Evolutionary conservation across 768 basidiomycete species (phyloP).

Genomic region (Suillus placidus): DNA sequence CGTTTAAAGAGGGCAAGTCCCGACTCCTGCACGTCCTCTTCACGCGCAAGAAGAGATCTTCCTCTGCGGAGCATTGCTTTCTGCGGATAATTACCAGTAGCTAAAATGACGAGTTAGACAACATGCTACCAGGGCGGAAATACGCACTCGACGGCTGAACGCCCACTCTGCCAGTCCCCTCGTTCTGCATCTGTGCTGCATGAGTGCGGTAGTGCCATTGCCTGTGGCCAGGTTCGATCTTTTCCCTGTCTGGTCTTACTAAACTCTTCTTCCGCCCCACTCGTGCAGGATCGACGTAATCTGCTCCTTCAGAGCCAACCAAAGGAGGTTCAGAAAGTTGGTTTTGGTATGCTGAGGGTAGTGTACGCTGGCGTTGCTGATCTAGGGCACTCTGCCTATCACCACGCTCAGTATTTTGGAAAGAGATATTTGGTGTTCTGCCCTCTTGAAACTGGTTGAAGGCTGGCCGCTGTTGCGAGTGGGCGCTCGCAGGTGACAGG

Average conservation of each 20-base stretch:
- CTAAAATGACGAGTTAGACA: constrained; percentile 35
- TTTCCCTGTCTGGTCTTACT: constrained; percentile 91
- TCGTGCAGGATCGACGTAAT: constrained; percentile 48
- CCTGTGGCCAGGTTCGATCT: constrained; percentile 92
- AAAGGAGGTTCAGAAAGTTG: constrained; percentile 43
- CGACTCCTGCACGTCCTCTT: constrained; percentile 89
- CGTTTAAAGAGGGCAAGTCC: constrained; percentile 92
- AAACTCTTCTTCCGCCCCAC: constrained; percentile 88
- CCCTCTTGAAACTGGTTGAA: constrained; percentile 29
- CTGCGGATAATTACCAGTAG: constrained; percentile 78
- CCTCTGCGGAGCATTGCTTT: constrained; percentile 70
- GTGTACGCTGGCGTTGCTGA: constrained; percentile 49
- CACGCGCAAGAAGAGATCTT: constrained; percentile 85
- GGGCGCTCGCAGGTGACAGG: constrained; percentile 24
- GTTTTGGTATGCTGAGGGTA: constrained; percentile 49
- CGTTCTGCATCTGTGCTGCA: constrained; percentile 75
- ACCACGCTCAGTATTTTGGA: constrained; percentile 69
- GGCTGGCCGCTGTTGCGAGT: constrained; percentile 16
- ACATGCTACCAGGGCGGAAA: constrained; percentile 2
- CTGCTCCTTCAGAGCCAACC: constrained; percentile 35
- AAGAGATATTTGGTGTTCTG: constrained; percentile 56
- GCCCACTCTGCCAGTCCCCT: constrained; percentile 63
- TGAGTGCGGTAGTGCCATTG: constrained; percentile 94
- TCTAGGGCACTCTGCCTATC: constrained; percentile 65
- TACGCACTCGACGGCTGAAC: constrained; percentile 82